Conservation (phyloP, 495 filamentous ascomycete species). For the Daldinia decipiens region DNA sequence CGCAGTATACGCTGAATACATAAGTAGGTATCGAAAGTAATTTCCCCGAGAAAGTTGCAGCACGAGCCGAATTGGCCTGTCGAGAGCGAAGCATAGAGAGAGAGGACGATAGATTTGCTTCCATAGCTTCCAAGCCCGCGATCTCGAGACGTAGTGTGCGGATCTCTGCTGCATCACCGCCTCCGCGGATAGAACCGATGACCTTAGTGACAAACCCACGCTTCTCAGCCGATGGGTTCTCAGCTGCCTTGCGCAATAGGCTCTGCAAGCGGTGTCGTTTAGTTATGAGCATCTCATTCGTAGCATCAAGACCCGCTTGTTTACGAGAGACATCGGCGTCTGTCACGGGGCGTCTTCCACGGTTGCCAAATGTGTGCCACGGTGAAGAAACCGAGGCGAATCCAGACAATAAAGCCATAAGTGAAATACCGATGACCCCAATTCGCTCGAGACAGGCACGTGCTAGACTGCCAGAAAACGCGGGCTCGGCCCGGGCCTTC, state of each 20-base stretch:
- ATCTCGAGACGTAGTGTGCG: conserved; percentile 77
- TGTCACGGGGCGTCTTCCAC: conserved; percentile 65
- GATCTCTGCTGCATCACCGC: conserved; percentile 70
- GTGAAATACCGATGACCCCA: conserved; percentile 80
- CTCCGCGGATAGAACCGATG: conserved; percentile 69
- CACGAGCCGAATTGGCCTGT: conserved; percentile 66
- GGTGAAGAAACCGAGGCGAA: conserved; percentile 83
- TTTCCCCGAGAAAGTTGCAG: conserved; percentile 69
- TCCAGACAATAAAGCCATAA: conserved; percentile 84
- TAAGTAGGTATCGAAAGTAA: conserved; percentile 67
- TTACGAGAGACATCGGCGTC: conserved; percentile 77
- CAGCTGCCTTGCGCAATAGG: conserved; percentile 70
- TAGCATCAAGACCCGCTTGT: conserved; percentile 76
- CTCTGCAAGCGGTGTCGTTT: conserved; percentile 74
- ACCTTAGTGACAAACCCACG: conserved; percentile 74
- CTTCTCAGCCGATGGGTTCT: conserved; percentile 48
- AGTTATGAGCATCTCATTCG: conserved; percentile 75
- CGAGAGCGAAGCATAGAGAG: conserved; percentile 67
- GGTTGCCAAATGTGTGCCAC: conserved; percentile 80
- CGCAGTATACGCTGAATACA: conserved; percentile 76
- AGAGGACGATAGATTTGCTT: conserved; percentile 68
- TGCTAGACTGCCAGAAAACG: conserved; percentile 54
- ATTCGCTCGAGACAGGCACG: conserved; percentile 82
- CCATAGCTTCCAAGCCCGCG: conserved; percentile 80
- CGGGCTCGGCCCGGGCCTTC: conserved; percentile 30